Evolutionary conservation across 495 filamentous ascomycete species (phyloP).

Genomic region (Penicillium antarcticum): DNA sequence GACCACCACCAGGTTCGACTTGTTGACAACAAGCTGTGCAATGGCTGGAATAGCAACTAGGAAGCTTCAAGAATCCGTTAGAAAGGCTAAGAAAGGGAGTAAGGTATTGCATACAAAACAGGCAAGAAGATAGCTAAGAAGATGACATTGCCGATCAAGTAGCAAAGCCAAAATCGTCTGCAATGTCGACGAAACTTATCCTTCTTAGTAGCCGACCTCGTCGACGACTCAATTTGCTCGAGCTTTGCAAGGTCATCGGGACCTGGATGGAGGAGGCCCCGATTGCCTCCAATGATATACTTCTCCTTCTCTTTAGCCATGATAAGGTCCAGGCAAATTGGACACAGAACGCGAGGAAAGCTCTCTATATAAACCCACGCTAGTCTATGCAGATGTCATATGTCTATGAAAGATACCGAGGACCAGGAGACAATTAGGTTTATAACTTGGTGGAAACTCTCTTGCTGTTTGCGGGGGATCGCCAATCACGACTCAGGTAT

Average conservation of each 20-base stretch:
- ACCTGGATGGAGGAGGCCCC: neutral
- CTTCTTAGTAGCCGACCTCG: constrained; percentile 6
- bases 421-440: neutral
- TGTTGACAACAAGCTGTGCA: constrained; percentile 38
- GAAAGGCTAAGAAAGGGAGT: neutral
- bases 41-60: constrained; percentile 38
- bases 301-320: neutral
- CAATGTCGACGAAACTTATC: constrained; percentile 31
- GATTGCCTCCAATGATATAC: constrained; percentile 5
- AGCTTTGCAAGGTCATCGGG: constrained; percentile 8
- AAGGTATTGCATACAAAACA: constrained; percentile 23
- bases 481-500: neutral
- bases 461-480: constrained; percentile 3
- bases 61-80: constrained; percentile 27
- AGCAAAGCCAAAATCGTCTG: constrained; percentile 37
- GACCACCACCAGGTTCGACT: constrained; percentile 30
- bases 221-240: constrained; percentile 15
- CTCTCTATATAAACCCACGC: neutral
- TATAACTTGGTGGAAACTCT: neutral
- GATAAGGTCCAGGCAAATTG: neutral
- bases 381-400: neutral
- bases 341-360: neutral
- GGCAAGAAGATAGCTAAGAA: constrained; percentile 39
- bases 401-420: constrained; percentile 1
- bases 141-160: constrained; percentile 33